Evolutionary conservation across 2,329 filamentous ascomycete species (phyloP), one percentile per base, ranked within the genome.

Genomic region (Botrytis sinoallii): DNA sequence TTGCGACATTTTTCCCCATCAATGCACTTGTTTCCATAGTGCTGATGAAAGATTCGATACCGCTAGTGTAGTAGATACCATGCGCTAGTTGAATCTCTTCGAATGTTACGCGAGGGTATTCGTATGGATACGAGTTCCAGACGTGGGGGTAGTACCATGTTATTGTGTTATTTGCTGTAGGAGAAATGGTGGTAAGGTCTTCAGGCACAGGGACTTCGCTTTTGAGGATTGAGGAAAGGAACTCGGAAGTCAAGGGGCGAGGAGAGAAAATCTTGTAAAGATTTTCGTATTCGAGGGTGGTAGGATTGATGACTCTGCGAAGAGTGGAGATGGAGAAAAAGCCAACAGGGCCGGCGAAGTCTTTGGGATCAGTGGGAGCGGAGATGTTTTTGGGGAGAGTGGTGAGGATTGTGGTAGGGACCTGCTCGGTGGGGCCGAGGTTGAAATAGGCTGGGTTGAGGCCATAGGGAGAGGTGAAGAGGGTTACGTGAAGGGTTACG

Each of bases 1-100:
- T 87, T 14, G 93, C 93, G 32, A 96, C 90, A 80, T 96, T 96
- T 87, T 88, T 93, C 0, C 96, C 96, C 90, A 96, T 96, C 77
- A 98, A 83, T 1, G 93, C 92, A 81, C 91, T 97, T 10, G 96
- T 98, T 85, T 99, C 96, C 96, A 99, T 98, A 0, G 94, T 97
- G 16, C 92, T 96, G 77, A 98, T 97, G 81, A 99, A 98, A 77
- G 92, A 92, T 83, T 98, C 95, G 61, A 98, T 97, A 3, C 89
- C 90, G 18, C 89, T 90, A 0, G 90, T 92, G 80, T 92, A 92
- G 82, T 90, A 96, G 22, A 95, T 79, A 0, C 89, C 88, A 10
- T 87, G 82, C 8, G 89, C 90, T 4, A 98, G 81, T 75, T 91
- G 85, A 4, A 91, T 88, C 75, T 96, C 92, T 77, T 98, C 94